phyloP scores from a whole-genome alignment of 2,329 filamentous ascomycete species.

The Fusarium robinianum region DNA sequence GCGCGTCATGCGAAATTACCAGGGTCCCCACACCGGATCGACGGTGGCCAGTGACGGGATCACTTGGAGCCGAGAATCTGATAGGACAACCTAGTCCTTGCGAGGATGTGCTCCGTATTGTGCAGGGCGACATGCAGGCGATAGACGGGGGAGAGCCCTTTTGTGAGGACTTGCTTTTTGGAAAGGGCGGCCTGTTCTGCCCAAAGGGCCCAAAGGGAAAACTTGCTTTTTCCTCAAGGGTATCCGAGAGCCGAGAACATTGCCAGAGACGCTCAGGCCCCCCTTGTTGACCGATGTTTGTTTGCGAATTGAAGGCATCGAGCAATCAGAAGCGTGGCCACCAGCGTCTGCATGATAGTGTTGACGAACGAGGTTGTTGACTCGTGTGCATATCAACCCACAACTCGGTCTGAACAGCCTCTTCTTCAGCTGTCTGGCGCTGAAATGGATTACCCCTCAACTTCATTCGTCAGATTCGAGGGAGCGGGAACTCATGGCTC shows the following conservation, averaged over 20 bases:
- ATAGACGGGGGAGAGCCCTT: constrained; percentile 23
- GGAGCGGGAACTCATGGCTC: too few species aligned
- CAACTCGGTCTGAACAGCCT: constrained; percentile 16
- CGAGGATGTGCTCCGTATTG: too few species aligned
- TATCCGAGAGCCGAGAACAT: constrained; percentile 7
- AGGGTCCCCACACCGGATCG: constrained; percentile 27
- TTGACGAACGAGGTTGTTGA: constrained; percentile 12
- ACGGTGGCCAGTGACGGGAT: constrained; percentile 14
- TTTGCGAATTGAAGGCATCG: neutral
- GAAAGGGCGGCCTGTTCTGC: constrained; percentile 2
- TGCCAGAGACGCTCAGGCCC: constrained; percentile 24
- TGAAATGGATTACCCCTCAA: too few species aligned
- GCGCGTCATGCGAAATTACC: constrained; percentile 25
- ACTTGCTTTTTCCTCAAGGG: constrained; percentile 28
- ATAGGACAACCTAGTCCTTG: constrained; percentile 11
- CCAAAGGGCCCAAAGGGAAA: neutral
- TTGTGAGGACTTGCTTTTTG: constrained; percentile 33
- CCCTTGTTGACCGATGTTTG: constrained; percentile 9
- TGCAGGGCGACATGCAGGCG: constrained; percentile 26
- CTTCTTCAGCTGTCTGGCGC: neutral
- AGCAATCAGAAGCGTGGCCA: too few species aligned
- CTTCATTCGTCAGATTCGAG: neutral
- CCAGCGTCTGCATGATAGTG: too few species aligned
- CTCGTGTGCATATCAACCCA: constrained; percentile 12
- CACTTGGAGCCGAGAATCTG: constrained; percentile 4